These are phyloP conservation scores for Peniophora sp. DNA, from an alignment of 1,284 basidiomycete species.

Conservation along the genomic window DNA sequence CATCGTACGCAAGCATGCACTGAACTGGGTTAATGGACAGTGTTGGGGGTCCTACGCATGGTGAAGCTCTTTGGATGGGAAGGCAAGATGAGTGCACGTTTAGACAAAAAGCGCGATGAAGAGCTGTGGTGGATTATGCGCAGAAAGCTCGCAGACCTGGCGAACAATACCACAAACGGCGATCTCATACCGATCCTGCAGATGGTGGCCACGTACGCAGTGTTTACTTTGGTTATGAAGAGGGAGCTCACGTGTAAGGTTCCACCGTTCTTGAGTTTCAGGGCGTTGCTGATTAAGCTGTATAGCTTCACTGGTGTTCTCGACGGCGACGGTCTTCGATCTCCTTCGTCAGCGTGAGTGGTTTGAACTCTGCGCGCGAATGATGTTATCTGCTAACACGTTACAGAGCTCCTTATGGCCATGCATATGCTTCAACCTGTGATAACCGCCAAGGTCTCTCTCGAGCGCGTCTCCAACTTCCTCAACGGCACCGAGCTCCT, in stretches of 20 bases:
- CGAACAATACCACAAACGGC: constrained; percentile 32
- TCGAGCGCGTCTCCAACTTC: constrained; percentile 40
- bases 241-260: constrained; percentile 22
- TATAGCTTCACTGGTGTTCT: no score
- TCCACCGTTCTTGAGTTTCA: constrained; percentile 10
- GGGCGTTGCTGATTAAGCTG: no score
- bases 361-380: no score
- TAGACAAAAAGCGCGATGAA: constrained; percentile 41
- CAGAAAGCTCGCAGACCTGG: constrained; percentile 29
- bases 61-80: constrained; percentile 60
- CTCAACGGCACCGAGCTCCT: constrained; percentile 26
- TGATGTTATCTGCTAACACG: no score
- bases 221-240: constrained; percentile 22
- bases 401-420: no score
- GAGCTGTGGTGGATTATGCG: constrained; percentile 44
- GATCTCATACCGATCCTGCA: constrained; percentile 47
- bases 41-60: constrained; percentile 37
- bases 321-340: no score
- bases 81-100: constrained; percentile 31
- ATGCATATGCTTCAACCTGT: no score
- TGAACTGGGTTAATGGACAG: no score
- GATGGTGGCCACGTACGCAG: constrained; percentile 57
- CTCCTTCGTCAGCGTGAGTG: no score
- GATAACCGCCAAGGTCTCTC: constrained; percentile 39
- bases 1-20: background rate